These are phyloP conservation scores for Pyricularia sp. DNA, from an alignment of 2,329 filamentous ascomycete genomes.

Conservation along the genomic window DNA sequence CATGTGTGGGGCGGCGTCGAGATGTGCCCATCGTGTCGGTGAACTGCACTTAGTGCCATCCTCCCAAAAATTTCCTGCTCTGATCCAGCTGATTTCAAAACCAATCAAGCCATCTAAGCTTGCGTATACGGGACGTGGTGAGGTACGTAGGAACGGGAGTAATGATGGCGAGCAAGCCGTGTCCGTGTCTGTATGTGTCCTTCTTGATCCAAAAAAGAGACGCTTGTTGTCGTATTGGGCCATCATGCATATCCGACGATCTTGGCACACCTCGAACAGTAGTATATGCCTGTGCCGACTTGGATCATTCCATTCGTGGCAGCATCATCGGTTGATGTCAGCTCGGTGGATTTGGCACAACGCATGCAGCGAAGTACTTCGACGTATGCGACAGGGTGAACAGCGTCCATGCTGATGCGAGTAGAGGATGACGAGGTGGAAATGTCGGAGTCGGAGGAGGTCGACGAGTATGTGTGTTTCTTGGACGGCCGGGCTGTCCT, in stretches of 20 bases:
- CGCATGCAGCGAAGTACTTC: constrained; percentile 54
- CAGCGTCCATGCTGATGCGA: constrained; percentile 38
- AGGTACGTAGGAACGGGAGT: not conserved
- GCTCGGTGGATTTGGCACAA: constrained; percentile 50
- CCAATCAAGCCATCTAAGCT: not conserved
- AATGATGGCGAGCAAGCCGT: not conserved
- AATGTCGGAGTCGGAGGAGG: constrained; percentile 31
- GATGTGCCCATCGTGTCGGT: not conserved
- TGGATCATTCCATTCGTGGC: constrained; percentile 52
- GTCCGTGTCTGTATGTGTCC: not conserved
- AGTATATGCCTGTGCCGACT: constrained; percentile 57
- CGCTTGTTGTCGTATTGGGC: not conserved
- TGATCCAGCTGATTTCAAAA: not conserved
- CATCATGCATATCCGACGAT: constrained; percentile 54
- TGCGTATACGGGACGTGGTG: not conserved
- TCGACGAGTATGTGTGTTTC: constrained; percentile 26
- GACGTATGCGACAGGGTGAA: constrained; percentile 40
- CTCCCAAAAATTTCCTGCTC: not conserved
- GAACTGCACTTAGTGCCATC: not conserved
- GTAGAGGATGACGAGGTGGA: constrained; percentile 26
- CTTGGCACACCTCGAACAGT: constrained; percentile 54
- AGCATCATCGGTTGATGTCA: constrained; percentile 50
- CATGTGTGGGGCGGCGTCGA: not conserved
- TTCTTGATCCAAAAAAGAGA: not conserved
- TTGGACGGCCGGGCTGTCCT: constrained; percentile 22